A percentile compares a stretch with the other conserved stretches of the same genome.
These are phyloP conservation scores for Sclerotinia minor DNA, from an alignment of 2,329 filamentous ascomycete genomes.

Conservation along the genomic window DNA sequence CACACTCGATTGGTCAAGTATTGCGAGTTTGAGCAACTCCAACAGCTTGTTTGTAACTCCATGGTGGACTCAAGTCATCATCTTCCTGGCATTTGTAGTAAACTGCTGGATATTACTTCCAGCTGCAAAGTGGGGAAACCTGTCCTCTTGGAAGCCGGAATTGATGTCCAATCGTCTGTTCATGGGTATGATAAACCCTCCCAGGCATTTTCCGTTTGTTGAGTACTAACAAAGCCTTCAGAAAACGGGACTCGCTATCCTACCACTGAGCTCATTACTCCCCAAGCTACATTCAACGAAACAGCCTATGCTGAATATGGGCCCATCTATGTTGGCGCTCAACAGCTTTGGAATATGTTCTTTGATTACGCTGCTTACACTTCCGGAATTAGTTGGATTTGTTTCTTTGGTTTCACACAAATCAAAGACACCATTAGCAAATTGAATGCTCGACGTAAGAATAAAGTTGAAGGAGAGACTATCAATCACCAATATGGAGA, in stretches of 20 bases:
- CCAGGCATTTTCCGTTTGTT: background rate
- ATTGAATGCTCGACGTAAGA: slow-evolving; percentile 44
- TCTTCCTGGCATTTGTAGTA: slow-evolving; percentile 55
- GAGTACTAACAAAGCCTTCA: slow-evolving; percentile 19
- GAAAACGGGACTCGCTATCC: slow-evolving; percentile 44
- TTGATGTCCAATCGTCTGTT: slow-evolving; percentile 61
- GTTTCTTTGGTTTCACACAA: slow-evolving; percentile 54
- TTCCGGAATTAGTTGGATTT: slow-evolving; percentile 59
- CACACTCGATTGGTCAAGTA: slow-evolving; percentile 61
- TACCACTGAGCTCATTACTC: slow-evolving; percentile 41
- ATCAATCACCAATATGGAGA: slow-evolving; percentile 58
- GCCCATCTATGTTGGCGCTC: slow-evolving; percentile 57
- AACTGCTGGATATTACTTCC: slow-evolving; percentile 61
- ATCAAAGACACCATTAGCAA: slow-evolving; percentile 50
- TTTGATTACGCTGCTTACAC: slow-evolving; percentile 61
- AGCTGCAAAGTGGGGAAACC: slow-evolving; percentile 57
- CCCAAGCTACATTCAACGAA: slow-evolving; percentile 41
- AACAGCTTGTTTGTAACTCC: slow-evolving; percentile 56
- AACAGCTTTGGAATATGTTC: slow-evolving; percentile 59
- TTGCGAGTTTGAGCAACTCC: slow-evolving; percentile 47
- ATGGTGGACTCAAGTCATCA: slow-evolving; percentile 59
- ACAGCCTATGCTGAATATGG: slow-evolving; percentile 52
- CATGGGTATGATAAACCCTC: slow-evolving; percentile 41
- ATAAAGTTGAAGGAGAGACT: slow-evolving; percentile 37
- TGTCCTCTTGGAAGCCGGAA: slow-evolving; percentile 53